These are phyloP conservation scores for Candida montana DNA, from an alignment of 805 yeast species.

Conservation along the genomic window DNA sequence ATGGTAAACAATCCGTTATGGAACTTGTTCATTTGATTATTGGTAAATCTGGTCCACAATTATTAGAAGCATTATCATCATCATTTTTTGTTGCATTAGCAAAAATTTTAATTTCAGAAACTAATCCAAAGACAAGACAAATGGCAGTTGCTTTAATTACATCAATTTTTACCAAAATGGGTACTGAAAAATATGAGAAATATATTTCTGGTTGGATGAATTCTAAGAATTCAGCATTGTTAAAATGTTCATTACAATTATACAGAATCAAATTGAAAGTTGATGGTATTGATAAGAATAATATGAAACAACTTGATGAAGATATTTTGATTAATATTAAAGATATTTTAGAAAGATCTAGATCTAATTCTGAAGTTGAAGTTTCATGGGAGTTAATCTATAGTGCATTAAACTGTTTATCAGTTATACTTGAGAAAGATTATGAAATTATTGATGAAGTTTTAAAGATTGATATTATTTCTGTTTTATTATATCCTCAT, in stretches of 20 bases:
- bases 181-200: conserved; percentile 31
- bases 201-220: conserved; percentile 56
- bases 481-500: conserved; percentile 74
- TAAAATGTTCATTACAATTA: conserved; percentile 69
- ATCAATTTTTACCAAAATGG: conserved; percentile 48
- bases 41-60: conserved; percentile 54
- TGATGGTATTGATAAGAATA: conserved; percentile 9
- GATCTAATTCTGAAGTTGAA: conserved; percentile 34
- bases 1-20: conserved; percentile 87
- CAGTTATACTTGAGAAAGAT: conserved; percentile 35
- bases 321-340: conserved; percentile 32
- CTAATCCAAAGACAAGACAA: conserved; percentile 73
- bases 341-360: conserved; percentile 29
- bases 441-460: conserved; percentile 23
- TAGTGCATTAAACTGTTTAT: conserved; percentile 50
- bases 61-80: conserved; percentile 55
- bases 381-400: conserved; percentile 78
- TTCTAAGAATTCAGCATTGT: conserved; percentile 42
- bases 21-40: conserved; percentile 74
- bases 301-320: conserved; percentile 43
- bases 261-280: conserved; percentile 56
- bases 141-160: conserved; percentile 65
- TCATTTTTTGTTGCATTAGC: conserved; percentile 83
- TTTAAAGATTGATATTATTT: conserved; percentile 38
- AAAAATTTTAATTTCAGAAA: conserved; percentile 72